Base-by-base conservation (phyloP, 139 green algal species). In the Yamagishiella unicocca region DNA sequence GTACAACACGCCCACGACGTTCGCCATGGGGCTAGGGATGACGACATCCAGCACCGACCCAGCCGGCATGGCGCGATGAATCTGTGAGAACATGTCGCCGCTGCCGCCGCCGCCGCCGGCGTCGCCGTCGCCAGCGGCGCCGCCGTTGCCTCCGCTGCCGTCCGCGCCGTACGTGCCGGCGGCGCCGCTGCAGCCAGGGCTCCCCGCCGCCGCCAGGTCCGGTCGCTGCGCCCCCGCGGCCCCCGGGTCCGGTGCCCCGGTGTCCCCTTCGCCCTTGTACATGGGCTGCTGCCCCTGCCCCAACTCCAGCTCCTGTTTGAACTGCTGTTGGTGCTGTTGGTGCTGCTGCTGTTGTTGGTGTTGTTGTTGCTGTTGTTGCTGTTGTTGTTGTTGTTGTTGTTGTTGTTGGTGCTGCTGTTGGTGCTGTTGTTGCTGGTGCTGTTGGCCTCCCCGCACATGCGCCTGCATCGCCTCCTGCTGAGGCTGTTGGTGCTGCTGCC, bases 1-100 rank as follows among this genome's bases (percentile, higher is more conserved):
- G 74, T 88, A 91, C 21, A 91, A 35, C 21, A 85, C 55, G 10
- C 87, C 87, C 35, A 88, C 43, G 21, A 91, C 80, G 25, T 75
- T 55, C 5, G 61, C 4, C 12, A 45, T 58, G 35, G 73, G 67
- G 38, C 31, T 29, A 6, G 62, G 72, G 2, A 85, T 27, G 46
- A 82, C 29, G 43, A 27, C 27, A 19, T 85, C 71, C 72, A 88
- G 37, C 55, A 53, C 6, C 8, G 66, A 17, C 1, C 67, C 67
- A 5, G 38, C 24, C 29, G 82, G 82, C 29, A 87, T n/a, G 3
- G 61, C 46, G 21, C n/a, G 40, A 3, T 37, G 9, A 27, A 87
- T 53, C 42, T 54, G 25, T 0, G 66, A 45, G n/a, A 80, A 43
- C 12, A 70, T 7, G 43, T 78, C 42, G 27, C 42, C 46, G 10